A percentile compares a stretch with the other conserved stretches of the same genome.
These are phyloP conservation scores for Neurospora sp. DNA, from an alignment of 495 filamentous ascomycete species.

Conservation along the genomic window DNA sequence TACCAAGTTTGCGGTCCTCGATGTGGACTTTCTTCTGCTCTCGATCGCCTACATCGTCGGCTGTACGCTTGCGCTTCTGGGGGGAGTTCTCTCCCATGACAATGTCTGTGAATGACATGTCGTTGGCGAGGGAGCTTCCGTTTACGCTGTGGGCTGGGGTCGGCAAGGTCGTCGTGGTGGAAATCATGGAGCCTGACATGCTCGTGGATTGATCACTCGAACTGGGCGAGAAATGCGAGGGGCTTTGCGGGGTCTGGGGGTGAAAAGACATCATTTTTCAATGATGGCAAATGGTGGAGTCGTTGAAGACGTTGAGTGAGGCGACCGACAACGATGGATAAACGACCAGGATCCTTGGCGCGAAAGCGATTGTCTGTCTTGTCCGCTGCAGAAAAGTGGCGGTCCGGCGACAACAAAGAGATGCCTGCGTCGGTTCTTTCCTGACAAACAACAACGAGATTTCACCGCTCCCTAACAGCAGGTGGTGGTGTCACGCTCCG, in stretches of 20 bases:
- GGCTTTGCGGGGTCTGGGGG: constrained; percentile 50
- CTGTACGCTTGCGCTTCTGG: constrained; percentile 44
- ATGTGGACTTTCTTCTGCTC: constrained; percentile 46
- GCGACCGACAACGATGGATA: constrained; percentile 5
- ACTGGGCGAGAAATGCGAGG: constrained; percentile 41
- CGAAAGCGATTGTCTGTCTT: neutral
- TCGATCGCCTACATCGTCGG: constrained; percentile 36
- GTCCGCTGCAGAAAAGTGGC: constrained; percentile 1
- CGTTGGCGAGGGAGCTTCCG: constrained; percentile 35
- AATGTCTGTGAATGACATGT: constrained; percentile 28
- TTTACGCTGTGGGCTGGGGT: constrained; percentile 49
- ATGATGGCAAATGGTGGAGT: constrained; percentile 6
- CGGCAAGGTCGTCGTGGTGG: constrained; percentile 33
- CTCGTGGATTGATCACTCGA: constrained; percentile 33
- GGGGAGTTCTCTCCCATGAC: constrained; percentile 32
- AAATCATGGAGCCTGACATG: constrained; percentile 34
- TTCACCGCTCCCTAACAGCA: neutral
- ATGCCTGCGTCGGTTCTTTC: neutral
- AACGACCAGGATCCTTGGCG: constrained; percentile 5
- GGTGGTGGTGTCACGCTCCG: neutral
- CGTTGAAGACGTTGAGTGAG: constrained; percentile 10
- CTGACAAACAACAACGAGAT: neutral
- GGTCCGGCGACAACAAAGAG: neutral
- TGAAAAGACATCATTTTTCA: constrained; percentile 43
- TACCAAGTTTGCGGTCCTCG: constrained; percentile 42